Conservation (phyloP, 257 asterid genomes). For the Nicotiana noctiflora region DNA sequence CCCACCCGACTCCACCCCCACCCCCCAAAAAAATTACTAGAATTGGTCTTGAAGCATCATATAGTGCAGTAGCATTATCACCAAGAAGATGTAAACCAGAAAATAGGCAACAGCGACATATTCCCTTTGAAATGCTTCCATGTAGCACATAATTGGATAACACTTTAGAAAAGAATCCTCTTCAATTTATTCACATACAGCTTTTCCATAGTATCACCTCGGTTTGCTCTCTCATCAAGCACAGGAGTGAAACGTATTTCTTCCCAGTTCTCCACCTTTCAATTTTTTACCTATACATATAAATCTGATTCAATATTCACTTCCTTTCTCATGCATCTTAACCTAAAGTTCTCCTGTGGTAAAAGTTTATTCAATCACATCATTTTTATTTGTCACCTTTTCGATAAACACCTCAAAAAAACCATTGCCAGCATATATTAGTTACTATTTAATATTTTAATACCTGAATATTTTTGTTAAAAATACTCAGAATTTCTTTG, state of each 20-base stretch:
- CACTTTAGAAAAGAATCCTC: neutral
- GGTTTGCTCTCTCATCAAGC: neutral
- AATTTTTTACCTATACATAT: neutral
- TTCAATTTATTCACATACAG: neutral
- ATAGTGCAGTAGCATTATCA: neutral
- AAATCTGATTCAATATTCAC: neutral
- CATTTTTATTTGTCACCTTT: no score
- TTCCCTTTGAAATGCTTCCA: neutral
- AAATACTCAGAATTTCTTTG: no score
- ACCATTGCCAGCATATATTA: no score
- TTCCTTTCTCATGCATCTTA: neutral
- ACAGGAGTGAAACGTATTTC: neutral
- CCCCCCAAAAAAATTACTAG: neutral
- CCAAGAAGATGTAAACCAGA: neutral
- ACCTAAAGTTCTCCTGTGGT: neutral
- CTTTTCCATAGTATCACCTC: neutral
- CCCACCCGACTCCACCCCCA: no score
- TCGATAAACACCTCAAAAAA: no score
- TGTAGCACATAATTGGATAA: neutral
- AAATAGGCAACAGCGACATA: neutral
- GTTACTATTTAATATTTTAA: no score
- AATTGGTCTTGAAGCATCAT: neutral
- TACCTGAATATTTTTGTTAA: no score
- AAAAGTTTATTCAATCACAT: neutral
- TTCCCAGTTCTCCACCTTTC: neutral